Percentiles rank a stretch among this genome's conserved stretches.
These are phyloP conservation scores for Lathyrus aphaca DNA, from an alignment of 306 rosid species.

Conservation along the genomic window DNA sequence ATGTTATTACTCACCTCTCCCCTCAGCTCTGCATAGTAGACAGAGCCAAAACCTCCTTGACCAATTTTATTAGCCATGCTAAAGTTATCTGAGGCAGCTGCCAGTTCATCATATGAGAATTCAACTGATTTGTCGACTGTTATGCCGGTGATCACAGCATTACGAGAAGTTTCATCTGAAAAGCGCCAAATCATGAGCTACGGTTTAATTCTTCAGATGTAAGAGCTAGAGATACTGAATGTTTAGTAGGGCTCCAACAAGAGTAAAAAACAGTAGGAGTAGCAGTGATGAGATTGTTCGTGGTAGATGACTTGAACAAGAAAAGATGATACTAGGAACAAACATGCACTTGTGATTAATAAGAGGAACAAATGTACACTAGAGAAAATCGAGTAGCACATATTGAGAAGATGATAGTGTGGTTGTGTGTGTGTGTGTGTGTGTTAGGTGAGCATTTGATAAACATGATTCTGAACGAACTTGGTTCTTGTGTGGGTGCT, in stretches of 20 bases:
- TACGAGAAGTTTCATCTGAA: conserved; percentile 47
- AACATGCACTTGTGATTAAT: no score
- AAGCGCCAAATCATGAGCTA: conserved; percentile 23
- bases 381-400: conserved; percentile 12
- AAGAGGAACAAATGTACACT: background rate
- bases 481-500: no score
- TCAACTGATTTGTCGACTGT: conserved; percentile 87
- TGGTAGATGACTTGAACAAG: background rate
- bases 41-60: conserved; percentile 95
- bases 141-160: conserved; percentile 56
- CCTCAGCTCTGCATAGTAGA: conserved; percentile 93
- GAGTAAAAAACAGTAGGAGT: conserved; percentile 10
- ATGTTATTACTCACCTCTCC: conserved; percentile 81
- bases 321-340: background rate
- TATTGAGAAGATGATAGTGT: conserved; percentile 3
- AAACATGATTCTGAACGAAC: no score
- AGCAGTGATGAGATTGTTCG: conserved; percentile 10
- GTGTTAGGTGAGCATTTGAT: no score
- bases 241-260: conserved; percentile 22
- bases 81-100: conserved; percentile 74
- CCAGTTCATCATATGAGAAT: conserved; percentile 86
- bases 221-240: conserved; percentile 19
- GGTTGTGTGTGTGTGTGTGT: no score
- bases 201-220: conserved; percentile 2
- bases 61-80: conserved; percentile 85